A percentile compares a stretch with the other conserved stretches of the same genome.
Evolutionary conservation across 129 eudicot genomes (phyloP).

Genomic region (Chrysanthemum seticuspe): DNA sequence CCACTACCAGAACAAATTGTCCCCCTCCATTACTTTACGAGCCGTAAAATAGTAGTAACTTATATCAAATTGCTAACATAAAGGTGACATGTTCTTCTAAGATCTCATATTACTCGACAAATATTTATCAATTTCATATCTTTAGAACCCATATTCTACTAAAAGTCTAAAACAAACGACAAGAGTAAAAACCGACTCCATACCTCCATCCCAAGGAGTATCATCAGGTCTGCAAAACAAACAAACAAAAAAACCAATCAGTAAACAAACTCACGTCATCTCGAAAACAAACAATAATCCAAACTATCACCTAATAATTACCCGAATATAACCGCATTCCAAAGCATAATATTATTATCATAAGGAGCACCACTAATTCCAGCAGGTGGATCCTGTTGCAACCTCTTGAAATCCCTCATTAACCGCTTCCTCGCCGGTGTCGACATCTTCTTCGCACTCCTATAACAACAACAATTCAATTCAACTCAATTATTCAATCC

Average conservation of each 20-base stretch:
- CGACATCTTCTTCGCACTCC: conserved; percentile 46
- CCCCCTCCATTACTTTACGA: no score
- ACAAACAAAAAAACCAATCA: conserved; percentile 3
- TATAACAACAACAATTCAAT: neutral
- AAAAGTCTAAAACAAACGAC: neutral
- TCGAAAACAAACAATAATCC: neutral
- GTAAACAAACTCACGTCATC: neutral
- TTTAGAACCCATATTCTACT: no score
- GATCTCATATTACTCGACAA: no score
- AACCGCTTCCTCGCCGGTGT: conserved; percentile 71
- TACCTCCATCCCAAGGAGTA: conserved; percentile 78
- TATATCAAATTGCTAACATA: no score
- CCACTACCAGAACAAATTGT: no score
- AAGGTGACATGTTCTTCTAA: no score
- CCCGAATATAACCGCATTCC: conserved; percentile 87
- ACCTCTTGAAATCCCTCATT: conserved; percentile 80
- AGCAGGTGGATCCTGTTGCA: conserved; percentile 86
- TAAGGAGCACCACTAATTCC: conserved; percentile 69
- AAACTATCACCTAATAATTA: conserved; percentile 10
- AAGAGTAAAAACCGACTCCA: neutral
- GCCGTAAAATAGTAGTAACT: no score
- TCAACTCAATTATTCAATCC: neutral
- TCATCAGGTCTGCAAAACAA: conserved; percentile 61
- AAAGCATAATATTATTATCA: conserved; percentile 73
- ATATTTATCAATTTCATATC: neutral